These are phyloP conservation scores for Saussurea involucrata DNA, from an alignment of 129 eudicot genomes.

Conservation along the genomic window DNA sequence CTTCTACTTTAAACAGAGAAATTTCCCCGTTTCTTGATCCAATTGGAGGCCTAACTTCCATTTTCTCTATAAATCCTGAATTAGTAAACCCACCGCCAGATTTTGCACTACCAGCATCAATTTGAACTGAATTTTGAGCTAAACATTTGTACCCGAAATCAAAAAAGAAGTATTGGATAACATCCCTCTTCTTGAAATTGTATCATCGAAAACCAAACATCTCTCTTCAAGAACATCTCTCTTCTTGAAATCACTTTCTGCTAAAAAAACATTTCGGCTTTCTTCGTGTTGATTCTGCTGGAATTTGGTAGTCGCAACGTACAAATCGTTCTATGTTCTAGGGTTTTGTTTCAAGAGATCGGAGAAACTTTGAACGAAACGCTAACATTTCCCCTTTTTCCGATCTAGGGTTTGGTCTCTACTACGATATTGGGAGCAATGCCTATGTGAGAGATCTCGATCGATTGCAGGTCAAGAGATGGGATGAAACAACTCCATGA, in stretches of 20 bases:
- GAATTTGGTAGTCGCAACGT: conserved; percentile 51
- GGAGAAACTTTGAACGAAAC: too few species aligned
- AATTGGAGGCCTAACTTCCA: conserved; percentile 27
- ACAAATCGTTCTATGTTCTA: too few species aligned
- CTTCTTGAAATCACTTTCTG: conserved; percentile 84
- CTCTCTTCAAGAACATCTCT: conserved; percentile 83
- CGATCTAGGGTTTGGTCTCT: neutral
- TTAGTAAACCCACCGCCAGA: conserved; percentile 24
- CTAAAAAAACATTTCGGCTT: conserved; percentile 57
- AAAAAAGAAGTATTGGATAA: conserved; percentile 24
- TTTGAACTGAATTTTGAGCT: conserved; percentile 21
- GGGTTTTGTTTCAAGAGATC: too few species aligned
- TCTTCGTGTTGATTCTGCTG: conserved; percentile 64
- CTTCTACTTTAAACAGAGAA: conserved; percentile 44
- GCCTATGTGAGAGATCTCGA: too few species aligned
- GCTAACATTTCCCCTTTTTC: too few species aligned
- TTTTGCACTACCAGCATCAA: conserved; percentile 21
- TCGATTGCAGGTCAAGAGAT: too few species aligned
- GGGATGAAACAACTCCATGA: too few species aligned
- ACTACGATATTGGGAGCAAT: too few species aligned
- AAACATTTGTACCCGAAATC: conserved; percentile 30
- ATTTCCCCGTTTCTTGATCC: conserved; percentile 36
- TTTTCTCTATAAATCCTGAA: conserved; percentile 42
- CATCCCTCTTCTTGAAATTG: conserved; percentile 33
- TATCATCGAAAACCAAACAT: conserved; percentile 51